Conservation (phyloP, 2,329 filamentous ascomycete species). For the Lachnellula subtilissima region DNA sequence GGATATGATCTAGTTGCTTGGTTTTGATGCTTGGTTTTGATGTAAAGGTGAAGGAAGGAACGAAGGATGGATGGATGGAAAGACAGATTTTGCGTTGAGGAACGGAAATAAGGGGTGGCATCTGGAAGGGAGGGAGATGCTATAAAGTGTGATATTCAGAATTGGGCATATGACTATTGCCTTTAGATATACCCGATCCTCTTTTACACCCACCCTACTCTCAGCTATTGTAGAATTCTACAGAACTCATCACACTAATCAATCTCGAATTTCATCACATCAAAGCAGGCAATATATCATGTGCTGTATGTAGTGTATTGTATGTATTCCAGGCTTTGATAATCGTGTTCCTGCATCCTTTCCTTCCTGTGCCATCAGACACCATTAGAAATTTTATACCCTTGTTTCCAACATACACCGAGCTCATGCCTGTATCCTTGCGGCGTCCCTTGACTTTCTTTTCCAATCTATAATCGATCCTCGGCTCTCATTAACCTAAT, state of each 20-base stretch:
- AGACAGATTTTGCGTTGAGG: background rate
- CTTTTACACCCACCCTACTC: no score
- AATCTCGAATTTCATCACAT: background rate
- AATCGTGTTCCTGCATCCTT: background rate
- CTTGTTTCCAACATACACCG: background rate
- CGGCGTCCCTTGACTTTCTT: background rate
- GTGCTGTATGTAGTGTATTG: background rate
- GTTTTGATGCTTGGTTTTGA: background rate
- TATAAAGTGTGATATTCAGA: no score
- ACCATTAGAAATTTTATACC: no score
- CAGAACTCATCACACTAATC: background rate
- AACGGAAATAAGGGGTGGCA: no score
- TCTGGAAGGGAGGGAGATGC: no score
- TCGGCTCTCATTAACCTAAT: background rate
- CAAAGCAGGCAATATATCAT: background rate
- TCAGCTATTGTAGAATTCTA: background rate
- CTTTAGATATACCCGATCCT: no score
- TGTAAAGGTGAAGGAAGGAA: background rate
- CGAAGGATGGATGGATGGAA: background rate
- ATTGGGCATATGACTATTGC: no score
- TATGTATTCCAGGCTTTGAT: background rate
- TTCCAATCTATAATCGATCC: background rate
- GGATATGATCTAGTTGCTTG: background rate
- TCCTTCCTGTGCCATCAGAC: no score
- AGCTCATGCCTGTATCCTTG: no score